These are phyloP conservation scores for Halophytophthora polymorphica DNA, from an alignment of 352 stramenopile species.

Conservation along the genomic window DNA sequence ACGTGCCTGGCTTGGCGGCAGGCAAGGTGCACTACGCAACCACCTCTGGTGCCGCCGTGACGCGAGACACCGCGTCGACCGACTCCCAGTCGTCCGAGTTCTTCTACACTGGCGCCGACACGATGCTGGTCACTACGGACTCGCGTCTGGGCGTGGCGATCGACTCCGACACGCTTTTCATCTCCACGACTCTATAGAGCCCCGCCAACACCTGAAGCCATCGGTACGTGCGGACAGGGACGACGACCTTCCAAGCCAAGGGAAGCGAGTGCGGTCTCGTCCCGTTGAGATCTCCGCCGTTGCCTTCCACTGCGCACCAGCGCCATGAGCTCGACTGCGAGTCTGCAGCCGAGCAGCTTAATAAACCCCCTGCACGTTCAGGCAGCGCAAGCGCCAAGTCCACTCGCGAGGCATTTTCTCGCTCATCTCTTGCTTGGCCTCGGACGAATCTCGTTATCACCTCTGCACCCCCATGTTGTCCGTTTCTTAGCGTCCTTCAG, in stretches of 20 bases:
- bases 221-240: not conserved
- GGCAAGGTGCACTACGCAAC: conserved; percentile 58
- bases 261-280: conserved; percentile 10
- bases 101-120: conserved; percentile 26
- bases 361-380: too few relatives aligned
- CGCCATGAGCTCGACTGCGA: too few relatives aligned
- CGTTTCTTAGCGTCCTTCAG: too few relatives aligned
- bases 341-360: too few relatives aligned
- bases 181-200: conserved; percentile 44
- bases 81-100: conserved; percentile 29
- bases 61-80: conserved; percentile 6
- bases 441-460: too few relatives aligned
- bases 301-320: too few relatives aligned
- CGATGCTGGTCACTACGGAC: conserved; percentile 47
- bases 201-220: too few relatives aligned
- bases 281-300: not conserved
- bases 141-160: conserved; percentile 53
- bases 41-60: conserved; percentile 40
- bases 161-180: conserved; percentile 50
- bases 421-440: too few relatives aligned
- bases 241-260: conserved; percentile 10
- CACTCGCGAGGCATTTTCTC: too few relatives aligned
- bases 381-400: too few relatives aligned
- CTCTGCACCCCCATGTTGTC: too few relatives aligned
- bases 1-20: conserved; percentile 17